Evolutionary conservation across 1,284 basidiomycete species (phyloP).

Genomic region (Malassezia equina): DNA sequence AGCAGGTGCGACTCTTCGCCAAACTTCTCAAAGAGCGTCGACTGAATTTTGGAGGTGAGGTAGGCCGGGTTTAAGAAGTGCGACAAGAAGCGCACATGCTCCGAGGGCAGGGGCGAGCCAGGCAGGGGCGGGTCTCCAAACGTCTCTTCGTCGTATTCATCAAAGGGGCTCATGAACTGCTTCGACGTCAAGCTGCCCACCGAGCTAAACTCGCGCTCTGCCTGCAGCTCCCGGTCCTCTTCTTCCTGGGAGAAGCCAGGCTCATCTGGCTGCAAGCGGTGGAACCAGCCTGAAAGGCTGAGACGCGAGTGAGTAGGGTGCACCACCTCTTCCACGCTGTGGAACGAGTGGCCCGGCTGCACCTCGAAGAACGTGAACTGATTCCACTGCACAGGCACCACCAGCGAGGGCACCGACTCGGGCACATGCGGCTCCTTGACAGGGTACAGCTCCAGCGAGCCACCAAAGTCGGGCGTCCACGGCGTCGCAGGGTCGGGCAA

Average conservation of each 20-base stretch:
- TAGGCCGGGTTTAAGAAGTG: conserved; percentile 82
- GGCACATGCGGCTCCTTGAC: conserved; percentile 38
- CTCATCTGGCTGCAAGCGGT: conserved; percentile 79
- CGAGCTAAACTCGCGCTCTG: conserved; percentile 35
- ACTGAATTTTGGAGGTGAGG: conserved; percentile 69
- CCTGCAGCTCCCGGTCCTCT: conserved; percentile 51
- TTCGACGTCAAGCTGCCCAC: conserved; percentile 56
- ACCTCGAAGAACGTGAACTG: conserved; percentile 93
- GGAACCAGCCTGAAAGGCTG: conserved; percentile 87
- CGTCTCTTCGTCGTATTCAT: conserved; percentile 47
- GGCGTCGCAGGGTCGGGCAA: conserved; percentile 69
- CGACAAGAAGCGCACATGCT: conserved; percentile 40
- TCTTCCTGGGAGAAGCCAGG: conserved; percentile 62
- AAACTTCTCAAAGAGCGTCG: conserved; percentile 70
- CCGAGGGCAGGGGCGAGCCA: conserved; percentile 31
- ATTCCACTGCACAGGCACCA: conserved; percentile 61
- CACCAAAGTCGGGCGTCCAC: conserved; percentile 74
- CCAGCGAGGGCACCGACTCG: conserved; percentile 29
- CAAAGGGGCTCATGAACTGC: conserved; percentile 57
- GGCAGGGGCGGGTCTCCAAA: conserved; percentile 29
- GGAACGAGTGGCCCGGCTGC: conserved; percentile 75
- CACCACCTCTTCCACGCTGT: conserved; percentile 85
- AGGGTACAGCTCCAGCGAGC: conserved; percentile 90
- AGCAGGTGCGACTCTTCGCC: conserved; percentile 78
- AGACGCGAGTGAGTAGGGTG: conserved; percentile 50